Base-by-base conservation (phyloP, 768 basidiomycete species). In the Naematelia aurantialba region DNA sequence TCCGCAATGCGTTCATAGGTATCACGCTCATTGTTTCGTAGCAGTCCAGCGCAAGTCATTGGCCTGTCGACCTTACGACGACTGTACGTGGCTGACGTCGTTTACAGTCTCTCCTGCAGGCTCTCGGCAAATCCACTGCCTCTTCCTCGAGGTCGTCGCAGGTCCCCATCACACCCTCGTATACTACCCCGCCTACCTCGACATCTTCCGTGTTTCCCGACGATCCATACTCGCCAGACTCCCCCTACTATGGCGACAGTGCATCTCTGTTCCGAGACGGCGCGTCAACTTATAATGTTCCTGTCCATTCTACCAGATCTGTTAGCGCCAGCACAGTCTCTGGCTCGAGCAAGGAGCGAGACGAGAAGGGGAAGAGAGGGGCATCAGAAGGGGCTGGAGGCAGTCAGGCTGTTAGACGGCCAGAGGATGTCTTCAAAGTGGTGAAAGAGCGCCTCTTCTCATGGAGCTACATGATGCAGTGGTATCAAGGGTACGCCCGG, bases 381-480 rank as follows among this genome's bases (percentile, higher is more conserved):
- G 52, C 19, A 8, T 30, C n/a, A 14, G 52, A 52, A 19, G 8
- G 34, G 10, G 27, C 25, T 17, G 34, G 34, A 52, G 52, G 27
- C 25, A 21, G 21, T 12, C 25, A 12, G 24, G 45, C 47, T 5
- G 54, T 62, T 3, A 55, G 48, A 29, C 48, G 66, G 34, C 66
- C 66, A 21, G 71, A 73, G 34, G 71, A 73, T 55, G 53, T 73
- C 39, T 60, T 68, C 24, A 62, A 51, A 45, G 31, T 73, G 4
- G 65, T 63, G 14, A 73, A 58, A 45, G 71, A 70, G 24, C 46
- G 71, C 25, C 49, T 73, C 24, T 60, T 73, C 22, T 52, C 59
- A 29, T 73, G 71, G 71, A 70, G 69, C 47, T 73, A 70, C 47
- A 60, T 73, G 62, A 63, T 67, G 60, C 66, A 70, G 56, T 73